These are phyloP conservation scores for Pseudogymnoascus sp. DNA, from an alignment of 2,329 filamentous ascomycete genomes.

Conservation along the genomic window DNA sequence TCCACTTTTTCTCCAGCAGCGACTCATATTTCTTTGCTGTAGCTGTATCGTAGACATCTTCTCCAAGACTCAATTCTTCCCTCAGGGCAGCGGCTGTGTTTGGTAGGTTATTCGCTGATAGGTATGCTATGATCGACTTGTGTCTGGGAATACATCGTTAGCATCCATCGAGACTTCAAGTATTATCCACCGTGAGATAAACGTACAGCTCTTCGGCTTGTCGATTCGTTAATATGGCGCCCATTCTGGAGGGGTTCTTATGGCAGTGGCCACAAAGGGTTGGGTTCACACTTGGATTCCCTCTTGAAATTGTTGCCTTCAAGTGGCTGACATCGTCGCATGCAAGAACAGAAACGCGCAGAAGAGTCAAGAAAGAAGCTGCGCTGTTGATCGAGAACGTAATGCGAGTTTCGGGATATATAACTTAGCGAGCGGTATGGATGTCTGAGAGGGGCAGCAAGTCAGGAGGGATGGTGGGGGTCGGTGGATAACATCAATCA, in stretches of 20 bases:
- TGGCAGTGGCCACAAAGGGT: not conserved
- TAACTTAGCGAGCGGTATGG: constrained; percentile 5
- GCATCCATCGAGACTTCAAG: not conserved
- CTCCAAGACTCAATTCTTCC: constrained; percentile 65
- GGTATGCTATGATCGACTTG: constrained; percentile 88
- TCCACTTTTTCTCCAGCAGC: constrained; percentile 97
- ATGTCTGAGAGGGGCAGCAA: not conserved
- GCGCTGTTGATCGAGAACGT: not conserved
- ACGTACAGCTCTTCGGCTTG: constrained; percentile 5
- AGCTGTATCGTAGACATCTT: constrained; percentile 63
- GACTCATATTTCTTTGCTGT: constrained; percentile 93
- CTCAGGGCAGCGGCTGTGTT: constrained; percentile 64
- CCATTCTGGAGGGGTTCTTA: not conserved
- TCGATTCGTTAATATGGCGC: constrained; percentile 3
- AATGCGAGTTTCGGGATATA: constrained; percentile 6
- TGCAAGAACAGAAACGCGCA: constrained; percentile 2
- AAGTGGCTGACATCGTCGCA: not conserved
- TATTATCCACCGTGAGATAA: not conserved
- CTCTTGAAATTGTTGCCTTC: constrained; percentile 1
- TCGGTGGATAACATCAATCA: constrained; percentile 5
- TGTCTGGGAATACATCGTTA: constrained; percentile 49
- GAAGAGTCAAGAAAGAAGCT: not conserved
- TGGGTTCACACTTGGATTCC: not conserved
- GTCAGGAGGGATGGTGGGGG: constrained; percentile 1
- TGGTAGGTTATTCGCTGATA: constrained; percentile 63